Conservation (phyloP, 1,284 basidiomycete genomes). For the Bondarzewia mesenterica region DNA sequence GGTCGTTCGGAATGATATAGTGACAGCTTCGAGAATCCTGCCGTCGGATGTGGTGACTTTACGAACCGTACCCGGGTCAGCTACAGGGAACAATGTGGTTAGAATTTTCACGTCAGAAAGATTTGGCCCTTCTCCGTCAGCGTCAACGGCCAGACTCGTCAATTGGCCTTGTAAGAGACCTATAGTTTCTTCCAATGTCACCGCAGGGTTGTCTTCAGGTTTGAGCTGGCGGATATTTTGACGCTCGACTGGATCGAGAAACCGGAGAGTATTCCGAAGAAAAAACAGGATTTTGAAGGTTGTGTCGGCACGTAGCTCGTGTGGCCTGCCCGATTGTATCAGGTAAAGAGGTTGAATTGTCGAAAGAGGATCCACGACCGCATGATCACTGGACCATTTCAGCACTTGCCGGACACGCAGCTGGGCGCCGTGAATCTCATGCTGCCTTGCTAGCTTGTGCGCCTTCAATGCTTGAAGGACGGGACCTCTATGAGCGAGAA, state of each 20-base stretch:
- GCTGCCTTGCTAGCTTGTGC: constrained; percentile 1
- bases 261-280: constrained; percentile 49
- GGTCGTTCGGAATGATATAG: constrained; percentile 3
- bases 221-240: constrained; percentile 11
- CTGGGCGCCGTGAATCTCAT: constrained; percentile 8
- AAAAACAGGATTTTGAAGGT: constrained; percentile 68
- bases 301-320: constrained; percentile 52
- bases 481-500: constrained; percentile 4
- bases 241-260: constrained; percentile 20
- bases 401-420: constrained; percentile 40
- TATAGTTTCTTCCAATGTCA: constrained; percentile 18
- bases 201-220: constrained; percentile 4
- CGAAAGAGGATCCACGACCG: constrained; percentile 64
- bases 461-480: constrained; percentile 1
- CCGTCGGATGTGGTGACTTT: background rate
- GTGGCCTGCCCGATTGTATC: constrained; percentile 63
- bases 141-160: constrained; percentile 17
- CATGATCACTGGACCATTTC: constrained; percentile 35
- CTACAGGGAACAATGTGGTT: constrained; percentile 16
- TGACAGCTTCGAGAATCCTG: background rate
- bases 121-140: constrained; percentile 12
- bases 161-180: constrained; percentile 17
- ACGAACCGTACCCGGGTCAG: background rate
- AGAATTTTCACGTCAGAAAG: constrained; percentile 16
- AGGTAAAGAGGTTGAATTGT: constrained; percentile 75